A percentile compares a stretch with the other conserved stretches of the same genome.
phyloP scores from a whole-genome alignment of 2,329 filamentous ascomycete genomes.

The Cercospora sp. region DNA sequence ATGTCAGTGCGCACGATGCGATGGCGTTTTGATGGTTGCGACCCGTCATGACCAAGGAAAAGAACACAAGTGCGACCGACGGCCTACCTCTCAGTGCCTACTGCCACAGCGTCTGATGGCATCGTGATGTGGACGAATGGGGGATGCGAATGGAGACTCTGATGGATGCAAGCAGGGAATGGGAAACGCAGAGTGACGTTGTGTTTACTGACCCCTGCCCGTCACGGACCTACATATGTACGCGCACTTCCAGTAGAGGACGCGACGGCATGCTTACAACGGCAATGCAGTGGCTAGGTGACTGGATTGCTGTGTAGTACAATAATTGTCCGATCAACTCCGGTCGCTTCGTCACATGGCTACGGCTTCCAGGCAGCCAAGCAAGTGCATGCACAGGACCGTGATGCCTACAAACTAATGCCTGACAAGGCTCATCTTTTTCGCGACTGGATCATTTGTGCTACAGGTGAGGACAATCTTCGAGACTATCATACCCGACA shows the following conservation, averaged over 20 bases:
- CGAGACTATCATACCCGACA: neutral
- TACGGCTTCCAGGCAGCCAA: too few species aligned
- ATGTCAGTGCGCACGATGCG: constrained; percentile 2
- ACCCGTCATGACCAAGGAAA: neutral
- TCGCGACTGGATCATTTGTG: neutral
- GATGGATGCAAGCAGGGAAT: constrained; percentile 18
- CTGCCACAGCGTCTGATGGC: constrained; percentile 13
- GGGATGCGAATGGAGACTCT: constrained; percentile 10
- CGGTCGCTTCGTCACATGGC: too few species aligned
- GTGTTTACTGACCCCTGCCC: neutral
- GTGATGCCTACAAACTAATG: neutral
- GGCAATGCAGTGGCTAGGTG: too few species aligned
- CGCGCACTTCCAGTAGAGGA: neutral
- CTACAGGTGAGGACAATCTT: too few species aligned
- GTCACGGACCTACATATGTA: neutral
- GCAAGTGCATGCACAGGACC: neutral
- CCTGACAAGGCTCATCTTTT: neutral
- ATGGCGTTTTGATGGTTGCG: neutral
- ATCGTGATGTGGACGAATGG: constrained; percentile 16
- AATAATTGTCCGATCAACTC: too few species aligned
- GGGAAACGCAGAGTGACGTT: constrained; percentile 15
- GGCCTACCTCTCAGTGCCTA: constrained; percentile 12
- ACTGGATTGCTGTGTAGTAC: too few species aligned
- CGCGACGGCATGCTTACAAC: neutral
- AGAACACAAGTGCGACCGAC: neutral